Evolutionary conservation across 2,329 filamentous ascomycete species (phyloP).

Genomic region (Sordariomycetes sp.): DNA sequence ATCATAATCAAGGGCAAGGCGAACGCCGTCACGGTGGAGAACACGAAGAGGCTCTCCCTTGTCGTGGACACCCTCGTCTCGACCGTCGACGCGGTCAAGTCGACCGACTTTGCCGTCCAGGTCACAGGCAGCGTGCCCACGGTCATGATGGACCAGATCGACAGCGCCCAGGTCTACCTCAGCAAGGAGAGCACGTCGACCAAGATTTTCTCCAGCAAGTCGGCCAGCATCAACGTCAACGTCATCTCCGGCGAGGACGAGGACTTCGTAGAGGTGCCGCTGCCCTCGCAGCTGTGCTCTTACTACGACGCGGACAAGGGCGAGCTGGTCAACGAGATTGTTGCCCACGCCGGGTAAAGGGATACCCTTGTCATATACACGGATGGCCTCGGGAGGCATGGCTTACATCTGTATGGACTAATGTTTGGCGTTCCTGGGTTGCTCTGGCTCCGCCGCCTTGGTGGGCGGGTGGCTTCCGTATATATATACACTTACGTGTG

Average conservation of each 20-base stretch:
- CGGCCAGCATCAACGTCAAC: constrained; percentile 76
- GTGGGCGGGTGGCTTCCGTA: not conserved
- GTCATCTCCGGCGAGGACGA: constrained; percentile 59
- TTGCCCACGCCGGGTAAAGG: constrained; percentile 73
- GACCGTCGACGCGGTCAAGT: constrained; percentile 91
- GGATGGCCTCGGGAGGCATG: not conserved
- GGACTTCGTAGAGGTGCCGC: constrained; percentile 77
- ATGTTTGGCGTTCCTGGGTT: not conserved
- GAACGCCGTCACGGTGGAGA: constrained; percentile 94
- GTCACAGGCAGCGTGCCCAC: constrained; percentile 80
- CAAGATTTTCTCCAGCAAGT: constrained; percentile 86
- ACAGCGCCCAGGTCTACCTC: constrained; percentile 80
- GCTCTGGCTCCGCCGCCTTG: not conserved
- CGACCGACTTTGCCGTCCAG: constrained; percentile 87
- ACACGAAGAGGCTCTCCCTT: constrained; percentile 72
- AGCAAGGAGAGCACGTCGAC: constrained; percentile 67
- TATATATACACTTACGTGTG: not conserved
- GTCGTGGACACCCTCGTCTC: constrained; percentile 85
- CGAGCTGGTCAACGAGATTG: constrained; percentile 81
- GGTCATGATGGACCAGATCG: constrained; percentile 84
- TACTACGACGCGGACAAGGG: constrained; percentile 60
- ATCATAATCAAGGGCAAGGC: constrained; percentile 86
- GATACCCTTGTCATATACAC: not conserved
- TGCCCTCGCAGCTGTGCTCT: constrained; percentile 84
- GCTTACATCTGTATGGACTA: not conserved